Percentiles rank a stretch among this genome's conserved stretches.
Conservation (phyloP, 768 basidiomycete genomes). For the Podaxis mareebaensis region DNA sequence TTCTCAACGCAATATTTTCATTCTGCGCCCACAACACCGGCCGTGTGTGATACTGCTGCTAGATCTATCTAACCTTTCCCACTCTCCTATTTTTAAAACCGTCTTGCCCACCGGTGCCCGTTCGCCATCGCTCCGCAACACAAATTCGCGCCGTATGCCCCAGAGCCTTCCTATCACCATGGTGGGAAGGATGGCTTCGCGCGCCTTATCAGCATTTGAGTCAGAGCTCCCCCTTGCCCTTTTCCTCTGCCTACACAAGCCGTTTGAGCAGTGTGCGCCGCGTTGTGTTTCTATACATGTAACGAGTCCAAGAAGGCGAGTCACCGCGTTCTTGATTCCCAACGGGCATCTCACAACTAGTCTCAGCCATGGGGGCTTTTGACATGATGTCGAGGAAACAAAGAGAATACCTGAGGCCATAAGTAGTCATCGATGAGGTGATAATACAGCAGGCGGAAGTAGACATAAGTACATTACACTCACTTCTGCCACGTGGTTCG, state of each 20-base stretch:
- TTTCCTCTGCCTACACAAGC: too few relatives aligned
- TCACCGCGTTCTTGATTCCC: too few relatives aligned
- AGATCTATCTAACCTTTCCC: too few relatives aligned
- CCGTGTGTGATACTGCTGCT: too few relatives aligned
- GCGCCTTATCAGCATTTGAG: too few relatives aligned
- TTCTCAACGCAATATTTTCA: too few relatives aligned
- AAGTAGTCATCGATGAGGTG: neutral
- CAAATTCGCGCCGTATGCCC: neutral
- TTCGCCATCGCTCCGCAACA: neutral
- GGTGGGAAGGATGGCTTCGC: too few relatives aligned
- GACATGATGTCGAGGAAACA: conserved; percentile 22
- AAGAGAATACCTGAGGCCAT: neutral
- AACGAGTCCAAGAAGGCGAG: neutral
- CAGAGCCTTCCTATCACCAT: neutral
- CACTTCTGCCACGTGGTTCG: neutral
- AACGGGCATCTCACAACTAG: too few relatives aligned
- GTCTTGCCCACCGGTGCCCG: too few relatives aligned
- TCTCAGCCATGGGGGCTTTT: conserved; percentile 36
- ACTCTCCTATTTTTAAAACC: too few relatives aligned
- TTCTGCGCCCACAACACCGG: too few relatives aligned
- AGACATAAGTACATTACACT: neutral
- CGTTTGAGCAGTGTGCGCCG: neutral
- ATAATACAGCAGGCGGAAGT: neutral
- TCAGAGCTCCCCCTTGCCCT: too few relatives aligned
- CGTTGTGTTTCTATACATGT: neutral